A percentile compares a stretch with the other conserved stretches of the same genome.
These are phyloP conservation scores for Flaveria linearis DNA, from an alignment of 129 eudicot genomes.

Conservation along the genomic window DNA sequence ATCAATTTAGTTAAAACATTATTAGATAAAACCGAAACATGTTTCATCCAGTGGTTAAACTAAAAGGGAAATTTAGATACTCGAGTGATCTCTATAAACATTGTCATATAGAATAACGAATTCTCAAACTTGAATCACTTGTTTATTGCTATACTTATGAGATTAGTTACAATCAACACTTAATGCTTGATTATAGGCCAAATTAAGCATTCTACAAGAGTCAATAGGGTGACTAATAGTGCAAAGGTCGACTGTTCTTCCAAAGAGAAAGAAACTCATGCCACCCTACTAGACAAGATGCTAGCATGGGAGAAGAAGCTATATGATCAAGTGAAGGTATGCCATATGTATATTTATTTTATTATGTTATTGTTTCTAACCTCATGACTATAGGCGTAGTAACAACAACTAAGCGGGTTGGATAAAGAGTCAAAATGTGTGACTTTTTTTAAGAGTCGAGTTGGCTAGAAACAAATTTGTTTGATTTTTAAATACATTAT, in stretches of 20 bases:
- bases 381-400: not conserved
- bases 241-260: conserved; percentile 50
- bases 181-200: conserved; percentile 49
- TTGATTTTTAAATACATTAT: too few species aligned
- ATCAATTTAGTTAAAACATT: not conserved
- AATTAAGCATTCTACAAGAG: conserved; percentile 69
- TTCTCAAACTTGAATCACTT: too few species aligned
- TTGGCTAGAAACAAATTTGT: too few species aligned
- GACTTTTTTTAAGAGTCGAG: too few species aligned
- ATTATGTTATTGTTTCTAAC: not conserved
- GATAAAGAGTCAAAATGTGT: too few species aligned
- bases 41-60: too few species aligned
- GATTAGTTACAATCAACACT: not conserved
- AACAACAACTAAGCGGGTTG: not conserved
- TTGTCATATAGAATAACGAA: too few species aligned
- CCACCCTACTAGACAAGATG: conserved; percentile 73
- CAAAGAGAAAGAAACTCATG: conserved; percentile 33
- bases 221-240: conserved; percentile 67
- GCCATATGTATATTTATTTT: not conserved
- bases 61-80: too few species aligned
- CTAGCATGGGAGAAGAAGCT: conserved; percentile 89
- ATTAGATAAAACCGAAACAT: too few species aligned
- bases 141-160: too few species aligned
- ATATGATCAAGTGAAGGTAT: conserved; percentile 85
- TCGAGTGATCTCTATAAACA: too few species aligned